Conservation (phyloP, 1,284 basidiomycete species). For the Entoloma clypeatum region DNA sequence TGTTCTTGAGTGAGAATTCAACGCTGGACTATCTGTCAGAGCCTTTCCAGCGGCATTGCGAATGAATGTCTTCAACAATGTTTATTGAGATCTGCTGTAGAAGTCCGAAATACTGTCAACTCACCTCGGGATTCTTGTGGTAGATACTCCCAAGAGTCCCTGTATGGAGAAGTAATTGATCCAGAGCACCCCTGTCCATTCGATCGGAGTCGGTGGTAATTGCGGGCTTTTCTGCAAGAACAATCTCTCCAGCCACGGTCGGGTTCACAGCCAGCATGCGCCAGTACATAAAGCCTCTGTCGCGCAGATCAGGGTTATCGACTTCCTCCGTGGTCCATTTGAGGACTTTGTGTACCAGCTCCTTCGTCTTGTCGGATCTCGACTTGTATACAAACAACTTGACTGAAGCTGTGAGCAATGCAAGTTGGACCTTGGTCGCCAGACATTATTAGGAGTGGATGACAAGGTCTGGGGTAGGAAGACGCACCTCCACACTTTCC, state of each 20-base stretch:
- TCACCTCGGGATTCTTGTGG: constrained; percentile 84
- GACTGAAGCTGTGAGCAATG: constrained; percentile 91
- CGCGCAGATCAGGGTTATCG: constrained; percentile 95
- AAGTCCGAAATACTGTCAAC: constrained; percentile 17
- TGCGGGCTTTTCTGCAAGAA: constrained; percentile 91
- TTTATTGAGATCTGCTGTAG: constrained; percentile 4
- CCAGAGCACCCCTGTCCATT: constrained; percentile 93
- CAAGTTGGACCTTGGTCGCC: constrained; percentile 89
- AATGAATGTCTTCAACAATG: constrained; percentile 67
- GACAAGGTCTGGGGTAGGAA: not conserved
- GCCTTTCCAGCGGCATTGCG: constrained; percentile 73
- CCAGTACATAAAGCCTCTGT: constrained; percentile 99
- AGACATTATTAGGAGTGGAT: not conserved
- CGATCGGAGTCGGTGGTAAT: constrained; percentile 98
- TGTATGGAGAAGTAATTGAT: constrained; percentile 81
- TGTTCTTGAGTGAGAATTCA: constrained; percentile 69
- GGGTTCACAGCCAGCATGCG: constrained; percentile 94
- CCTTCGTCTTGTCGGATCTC: constrained; percentile 80
- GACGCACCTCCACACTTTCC: constrained; percentile 81
- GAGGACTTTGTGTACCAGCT: constrained; percentile 91
- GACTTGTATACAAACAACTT: constrained; percentile 96
- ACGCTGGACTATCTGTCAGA: constrained; percentile 71
- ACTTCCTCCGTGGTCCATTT: constrained; percentile 98
- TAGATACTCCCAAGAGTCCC: constrained; percentile 85
- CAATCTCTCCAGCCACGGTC: constrained; percentile 83